Conservation (phyloP, 192 early-diverging fungal species). For the Coemansia sp. region DNA sequence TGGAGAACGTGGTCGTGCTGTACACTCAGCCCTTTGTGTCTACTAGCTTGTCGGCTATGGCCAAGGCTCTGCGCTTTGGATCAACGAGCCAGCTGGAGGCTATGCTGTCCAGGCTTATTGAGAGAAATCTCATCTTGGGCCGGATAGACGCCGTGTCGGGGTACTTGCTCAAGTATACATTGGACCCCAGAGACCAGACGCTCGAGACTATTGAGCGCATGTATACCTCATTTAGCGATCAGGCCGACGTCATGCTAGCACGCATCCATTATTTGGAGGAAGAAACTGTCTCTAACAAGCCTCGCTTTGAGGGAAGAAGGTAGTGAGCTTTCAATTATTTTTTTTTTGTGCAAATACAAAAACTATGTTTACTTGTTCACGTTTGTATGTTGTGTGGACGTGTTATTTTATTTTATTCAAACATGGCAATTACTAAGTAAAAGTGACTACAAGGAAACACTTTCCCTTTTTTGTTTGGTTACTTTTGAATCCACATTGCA, state of each 20-base stretch:
- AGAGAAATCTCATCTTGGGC: conserved; percentile 25
- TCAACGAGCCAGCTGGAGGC: conserved; percentile 31
- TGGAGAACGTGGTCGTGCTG: conserved; percentile 44
- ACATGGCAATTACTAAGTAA: too few relatives aligned
- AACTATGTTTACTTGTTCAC: neutral
- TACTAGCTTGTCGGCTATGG: conserved; percentile 35
- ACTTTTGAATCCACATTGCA: too few relatives aligned
- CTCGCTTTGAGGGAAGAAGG: neutral
- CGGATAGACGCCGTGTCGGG: conserved; percentile 45
- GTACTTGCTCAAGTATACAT: conserved; percentile 31
- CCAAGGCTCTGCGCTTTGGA: conserved; percentile 27
- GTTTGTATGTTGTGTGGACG: neutral
- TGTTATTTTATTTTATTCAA: neutral
- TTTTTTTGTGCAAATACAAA: neutral
- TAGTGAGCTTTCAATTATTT: too few relatives aligned
- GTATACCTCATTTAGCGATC: conserved; percentile 26
- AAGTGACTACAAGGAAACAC: too few relatives aligned
- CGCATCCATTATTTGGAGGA: conserved; percentile 49
- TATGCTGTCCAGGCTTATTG: conserved; percentile 36
- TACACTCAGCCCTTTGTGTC: conserved; percentile 49
- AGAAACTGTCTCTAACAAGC: conserved; percentile 18
- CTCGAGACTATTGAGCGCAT: conserved; percentile 33
- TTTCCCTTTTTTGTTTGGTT: too few relatives aligned
- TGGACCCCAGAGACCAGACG: conserved; percentile 36
- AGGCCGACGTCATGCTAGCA: conserved; percentile 37